Evolutionary conservation across 1,284 basidiomycete species (phyloP), one percentile per base, ranked within the genome.

Genomic region (Malassezia equina): DNA sequence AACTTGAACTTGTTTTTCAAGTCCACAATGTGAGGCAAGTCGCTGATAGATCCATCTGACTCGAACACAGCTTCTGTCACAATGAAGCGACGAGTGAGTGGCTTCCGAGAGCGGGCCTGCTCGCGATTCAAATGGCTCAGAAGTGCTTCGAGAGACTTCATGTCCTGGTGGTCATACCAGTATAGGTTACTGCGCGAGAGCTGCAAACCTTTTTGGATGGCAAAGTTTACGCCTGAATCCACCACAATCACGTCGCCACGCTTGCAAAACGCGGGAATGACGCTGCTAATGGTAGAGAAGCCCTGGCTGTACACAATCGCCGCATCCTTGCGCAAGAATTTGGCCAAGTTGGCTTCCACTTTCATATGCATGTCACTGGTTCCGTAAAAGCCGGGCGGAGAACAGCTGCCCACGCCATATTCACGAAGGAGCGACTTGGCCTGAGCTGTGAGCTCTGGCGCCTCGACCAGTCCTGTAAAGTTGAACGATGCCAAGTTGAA

Each of bases 201-300:
- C 76, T 95, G 87, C 28, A 98, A 83, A n/a, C 91, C 94, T 76
- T 93, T 94, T 76, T 96, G 90, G 60, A 96, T 89, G 21, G 89
- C 84, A 76, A 96, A 91, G 77, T 88, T 94, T 66, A 93, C 85
- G 36, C 85, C 84, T 27, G 89, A 83, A 75, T 99, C 94, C 3
- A 90, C 91, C n/a, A 99, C 87, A 70, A 99, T 93, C 67, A 96
- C 84, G 70, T 99, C 94, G 3, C 91, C 91, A 62, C 94, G 85
- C 76, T 99, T 99, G 78, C 87, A 89, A 75, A 96, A 99, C 1
- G 93, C 89, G 0, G 93, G 88, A 58, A 98, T 96, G 68, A 93
- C 90, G 21, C 90, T 94, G 2, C 88, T 85, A 62, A 90, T 83
- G 53, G 90, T 90, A 12, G 86, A 84, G 77, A 94, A 98, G 7